Conservation (phyloP, 176 grass and related monocot genomes). For the Triticum aestivum region DNA sequence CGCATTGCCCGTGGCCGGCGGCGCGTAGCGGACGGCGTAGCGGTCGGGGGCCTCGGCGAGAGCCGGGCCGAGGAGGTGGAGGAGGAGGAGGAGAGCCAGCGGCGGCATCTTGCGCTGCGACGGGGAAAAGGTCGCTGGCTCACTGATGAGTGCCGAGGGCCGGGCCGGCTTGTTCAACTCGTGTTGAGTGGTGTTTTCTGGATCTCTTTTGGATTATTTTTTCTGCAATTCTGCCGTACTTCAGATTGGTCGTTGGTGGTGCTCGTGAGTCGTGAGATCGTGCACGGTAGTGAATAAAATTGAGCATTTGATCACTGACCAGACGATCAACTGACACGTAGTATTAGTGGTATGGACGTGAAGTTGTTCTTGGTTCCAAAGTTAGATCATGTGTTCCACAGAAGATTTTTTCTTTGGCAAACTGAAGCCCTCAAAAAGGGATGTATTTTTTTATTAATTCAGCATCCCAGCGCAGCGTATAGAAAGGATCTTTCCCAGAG, state of each 20-base stretch:
- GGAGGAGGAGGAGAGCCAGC: background rate
- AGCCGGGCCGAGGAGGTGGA: background rate
- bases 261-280: background rate
- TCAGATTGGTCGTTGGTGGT: background rate
- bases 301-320: background rate
- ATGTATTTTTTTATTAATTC: too few relatives aligned
- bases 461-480: background rate
- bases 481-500: background rate
- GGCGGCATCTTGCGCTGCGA: background rate
- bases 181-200: background rate
- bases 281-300: background rate
- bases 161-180: background rate
- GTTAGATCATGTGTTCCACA: too few relatives aligned
- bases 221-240: background rate
- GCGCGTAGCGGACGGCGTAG: conserved; percentile 5
- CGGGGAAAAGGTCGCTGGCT: background rate
- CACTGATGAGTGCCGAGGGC: background rate
- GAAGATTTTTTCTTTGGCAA: too few relatives aligned
- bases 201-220: background rate
- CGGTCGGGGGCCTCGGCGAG: conserved; percentile 13
- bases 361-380: too few relatives aligned
- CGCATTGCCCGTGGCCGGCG: background rate
- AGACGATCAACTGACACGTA: background rate
- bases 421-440: too few relatives aligned
- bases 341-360: background rate